Evolutionary conservation across 1,284 basidiomycete species (phyloP).

Genomic region (Tilletia setariae): DNA sequence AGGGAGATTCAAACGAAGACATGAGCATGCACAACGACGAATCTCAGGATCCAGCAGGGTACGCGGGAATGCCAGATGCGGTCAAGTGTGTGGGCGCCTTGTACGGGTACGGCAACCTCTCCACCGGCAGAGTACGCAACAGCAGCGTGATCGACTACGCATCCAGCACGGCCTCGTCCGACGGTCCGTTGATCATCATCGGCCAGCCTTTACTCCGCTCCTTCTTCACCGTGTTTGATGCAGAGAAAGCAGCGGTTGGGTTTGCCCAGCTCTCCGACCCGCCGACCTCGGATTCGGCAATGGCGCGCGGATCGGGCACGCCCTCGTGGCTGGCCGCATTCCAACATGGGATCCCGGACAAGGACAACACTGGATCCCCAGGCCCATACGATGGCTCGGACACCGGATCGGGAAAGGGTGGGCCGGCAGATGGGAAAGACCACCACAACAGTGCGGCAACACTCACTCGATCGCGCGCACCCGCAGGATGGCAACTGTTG

Average conservation of each 20-base stretch:
- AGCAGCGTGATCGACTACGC: neutral
- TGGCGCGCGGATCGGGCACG: neutral
- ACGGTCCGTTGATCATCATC: neutral
- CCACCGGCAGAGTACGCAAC: neutral
- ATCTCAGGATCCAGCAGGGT: too few species aligned
- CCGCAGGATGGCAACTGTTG: too few species aligned
- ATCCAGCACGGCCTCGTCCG: neutral
- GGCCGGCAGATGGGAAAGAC: too few species aligned
- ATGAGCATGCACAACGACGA: too few species aligned
- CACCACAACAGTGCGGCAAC: too few species aligned
- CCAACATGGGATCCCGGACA: neutral
- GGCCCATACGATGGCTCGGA: too few species aligned
- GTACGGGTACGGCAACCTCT: slow-evolving; percentile 3
- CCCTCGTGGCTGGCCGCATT: neutral
- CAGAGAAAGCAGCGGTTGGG: neutral
- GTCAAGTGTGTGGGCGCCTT: slow-evolving; percentile 2
- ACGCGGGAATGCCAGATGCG: too few species aligned
- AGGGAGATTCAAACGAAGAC: too few species aligned
- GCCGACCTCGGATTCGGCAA: neutral
- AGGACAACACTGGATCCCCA: neutral
- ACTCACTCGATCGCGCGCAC: too few species aligned
- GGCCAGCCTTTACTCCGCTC: neutral
- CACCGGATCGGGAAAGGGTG: too few species aligned
- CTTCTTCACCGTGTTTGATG: slow-evolving; percentile 6
- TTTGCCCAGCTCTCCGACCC: neutral